Evolutionary conservation across 306 rosid genomes (phyloP).

Genomic region (Hylodesmum podocarpum): DNA sequence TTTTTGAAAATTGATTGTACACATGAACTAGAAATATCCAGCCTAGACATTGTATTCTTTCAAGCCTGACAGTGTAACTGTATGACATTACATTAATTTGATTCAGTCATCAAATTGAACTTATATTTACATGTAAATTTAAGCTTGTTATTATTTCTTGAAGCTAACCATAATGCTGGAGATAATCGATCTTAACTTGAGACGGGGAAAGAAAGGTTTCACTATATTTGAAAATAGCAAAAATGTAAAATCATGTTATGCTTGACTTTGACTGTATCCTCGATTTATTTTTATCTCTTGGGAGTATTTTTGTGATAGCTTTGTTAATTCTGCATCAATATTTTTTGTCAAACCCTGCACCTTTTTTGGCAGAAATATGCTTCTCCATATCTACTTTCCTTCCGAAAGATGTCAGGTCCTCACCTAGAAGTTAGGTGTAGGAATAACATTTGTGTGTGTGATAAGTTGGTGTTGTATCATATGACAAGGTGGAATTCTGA

Average conservation of each 20-base stretch:
- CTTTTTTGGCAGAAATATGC: not conserved
- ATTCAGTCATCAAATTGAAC: slow-evolving; percentile 7
- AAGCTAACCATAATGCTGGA: not conserved
- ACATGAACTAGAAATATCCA: not conserved
- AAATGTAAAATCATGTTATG: not conserved
- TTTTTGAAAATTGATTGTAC: not conserved
- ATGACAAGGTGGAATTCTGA: not conserved
- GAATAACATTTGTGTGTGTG: not conserved
- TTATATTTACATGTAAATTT: not conserved
- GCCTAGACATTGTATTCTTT: not conserved
- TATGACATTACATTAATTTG: not conserved
- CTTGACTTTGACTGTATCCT: not conserved
- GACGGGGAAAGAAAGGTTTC: not conserved
- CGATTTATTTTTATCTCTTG: not conserved
- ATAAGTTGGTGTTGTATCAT: not conserved
- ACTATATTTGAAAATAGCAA: not conserved
- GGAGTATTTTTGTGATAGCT: not conserved
- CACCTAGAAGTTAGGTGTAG: not conserved
- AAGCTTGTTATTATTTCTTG: not conserved
- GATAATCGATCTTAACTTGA: not conserved
- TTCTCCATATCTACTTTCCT: not conserved
- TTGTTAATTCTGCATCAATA: not conserved
- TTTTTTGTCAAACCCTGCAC: not conserved
- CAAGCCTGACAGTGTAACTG: not conserved
- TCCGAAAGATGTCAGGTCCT: not conserved